Base-by-base conservation (phyloP, 192 early-diverging fungal species). In the Coemansia sp. region DNA sequence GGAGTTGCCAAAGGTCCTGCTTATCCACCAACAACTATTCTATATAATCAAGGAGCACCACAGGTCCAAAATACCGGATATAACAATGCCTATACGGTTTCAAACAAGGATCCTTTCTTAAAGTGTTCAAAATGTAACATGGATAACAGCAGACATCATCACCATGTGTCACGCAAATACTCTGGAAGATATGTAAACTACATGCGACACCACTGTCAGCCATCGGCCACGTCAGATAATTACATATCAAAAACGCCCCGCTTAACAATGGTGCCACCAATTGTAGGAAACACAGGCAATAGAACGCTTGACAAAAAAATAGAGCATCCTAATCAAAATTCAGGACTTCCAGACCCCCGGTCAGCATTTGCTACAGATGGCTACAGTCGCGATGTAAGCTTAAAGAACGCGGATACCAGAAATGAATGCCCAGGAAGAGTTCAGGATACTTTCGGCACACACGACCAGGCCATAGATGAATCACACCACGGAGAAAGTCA, bases 331-430 rank as follows among this genome's bases (percentile, higher is more conserved):
- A n/a, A 51, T 10, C 10, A 40, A 16, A 4, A 8, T 13, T 1
- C 18, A 15, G 13, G 47, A 15, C 26, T 43, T 45, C 21, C 47
- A 6, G 48, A 63, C 15, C 41, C 41, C 6, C 11, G 21, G 32
- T 42, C 36, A 12, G 62, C 62, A 2, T 63, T 63, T 63, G 43
- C n/a, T 21, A 47, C 62, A n/a, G 47, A 63, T 63, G 62, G 62
- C 6, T 63, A 63, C 46, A 63, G 62, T 41, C 62, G 19, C 32
- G 47, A 51, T 63, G 16, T 51, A 9, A 49, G 46, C n/a, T 47
- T 47, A n/a, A 15, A 26, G 22, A 8, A 6, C 16, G 39, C 16
- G 6, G 18, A 5, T 21, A 6, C 18, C 6, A 9, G 16, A 15
- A 40, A 63, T 9, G 19, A 10, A 2, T 49, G 36, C 39, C 37